phyloP scores from a whole-genome alignment of 1,284 basidiomycete species.

The Rhodotorula sp. region DNA sequence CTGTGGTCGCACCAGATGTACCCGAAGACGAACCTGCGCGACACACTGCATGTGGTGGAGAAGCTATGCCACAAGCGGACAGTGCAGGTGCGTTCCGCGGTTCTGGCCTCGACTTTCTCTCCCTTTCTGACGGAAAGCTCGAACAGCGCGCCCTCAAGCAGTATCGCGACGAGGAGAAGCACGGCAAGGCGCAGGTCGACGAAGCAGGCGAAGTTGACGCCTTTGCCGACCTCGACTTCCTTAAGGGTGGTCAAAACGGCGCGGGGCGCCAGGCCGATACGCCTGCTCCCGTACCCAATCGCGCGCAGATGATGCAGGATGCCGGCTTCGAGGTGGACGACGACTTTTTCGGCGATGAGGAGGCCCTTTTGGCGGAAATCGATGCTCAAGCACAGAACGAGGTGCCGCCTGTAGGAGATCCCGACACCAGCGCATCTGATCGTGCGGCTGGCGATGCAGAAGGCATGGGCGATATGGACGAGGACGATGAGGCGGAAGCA shows the following conservation, averaged over 20 bases:
- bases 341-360: conserved; percentile 24
- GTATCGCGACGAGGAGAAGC: conserved; percentile 32
- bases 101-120: not conserved
- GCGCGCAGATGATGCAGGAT: not conserved
- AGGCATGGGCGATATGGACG: not conserved
- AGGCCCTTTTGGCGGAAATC: conserved; percentile 15
- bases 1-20: conserved; percentile 90
- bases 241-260: not conserved
- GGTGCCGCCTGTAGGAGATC: not conserved
- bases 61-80: conserved; percentile 76
- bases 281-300: not conserved
- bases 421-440: not conserved
- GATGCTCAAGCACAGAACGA: not conserved
- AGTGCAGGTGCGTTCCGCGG: conserved; percentile 65
- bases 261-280: not conserved
- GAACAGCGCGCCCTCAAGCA: conserved; percentile 22
- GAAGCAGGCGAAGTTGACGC: conserved; percentile 6
- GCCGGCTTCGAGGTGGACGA: conserved; percentile 20
- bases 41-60: conserved; percentile 78
- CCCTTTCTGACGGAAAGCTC: not conserved
- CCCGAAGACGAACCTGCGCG: conserved; percentile 77
- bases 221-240: conserved; percentile 6
- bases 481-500: conserved; percentile 3
- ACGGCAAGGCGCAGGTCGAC: not conserved
- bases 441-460: not conserved